phyloP scores from a whole-genome alignment of 202 grass and related monocot species.

The Setaria viridis region DNA sequence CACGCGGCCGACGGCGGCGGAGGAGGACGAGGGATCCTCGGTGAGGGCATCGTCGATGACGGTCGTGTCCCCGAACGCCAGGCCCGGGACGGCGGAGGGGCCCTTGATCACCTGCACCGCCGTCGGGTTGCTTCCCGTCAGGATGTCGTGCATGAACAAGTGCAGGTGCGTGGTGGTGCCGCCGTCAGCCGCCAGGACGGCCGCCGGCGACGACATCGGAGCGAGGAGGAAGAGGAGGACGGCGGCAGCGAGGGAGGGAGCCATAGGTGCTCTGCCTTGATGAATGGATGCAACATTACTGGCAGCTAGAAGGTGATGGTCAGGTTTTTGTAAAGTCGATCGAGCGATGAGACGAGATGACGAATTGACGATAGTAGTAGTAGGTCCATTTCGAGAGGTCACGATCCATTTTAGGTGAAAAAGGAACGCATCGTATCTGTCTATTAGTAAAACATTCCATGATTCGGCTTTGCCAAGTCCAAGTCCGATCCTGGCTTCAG shows the following conservation, averaged over 20 bases:
- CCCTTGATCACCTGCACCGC: conserved; percentile 55
- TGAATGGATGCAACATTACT: too few relatives aligned
- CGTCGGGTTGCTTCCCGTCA: conserved; percentile 50
- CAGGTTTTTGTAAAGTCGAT: too few relatives aligned
- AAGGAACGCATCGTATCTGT: too few relatives aligned
- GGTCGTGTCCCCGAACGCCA: conserved; percentile 58
- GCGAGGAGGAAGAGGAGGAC: background rate
- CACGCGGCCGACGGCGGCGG: conserved; percentile 47
- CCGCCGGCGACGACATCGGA: background rate
- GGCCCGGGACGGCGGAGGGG: background rate
- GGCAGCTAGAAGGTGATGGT: too few relatives aligned
- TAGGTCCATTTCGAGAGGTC: too few relatives aligned
- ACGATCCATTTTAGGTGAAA: too few relatives aligned
- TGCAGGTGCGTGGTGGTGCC: conserved; percentile 53
- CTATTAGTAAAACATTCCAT: too few relatives aligned
- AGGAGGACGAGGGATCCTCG: conserved; percentile 12
- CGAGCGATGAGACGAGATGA: too few relatives aligned
- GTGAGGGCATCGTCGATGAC: conserved; percentile 70
- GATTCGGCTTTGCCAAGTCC: too few relatives aligned
- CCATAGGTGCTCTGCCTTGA: too few relatives aligned
- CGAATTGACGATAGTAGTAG: too few relatives aligned
- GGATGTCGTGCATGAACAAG: conserved; percentile 66
- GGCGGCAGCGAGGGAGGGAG: background rate
- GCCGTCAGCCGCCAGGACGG: background rate
- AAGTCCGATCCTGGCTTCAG: too few relatives aligned